phyloP scores from a whole-genome alignment of 768 basidiomycete genomes.

The Termitomyces sp. region DNA sequence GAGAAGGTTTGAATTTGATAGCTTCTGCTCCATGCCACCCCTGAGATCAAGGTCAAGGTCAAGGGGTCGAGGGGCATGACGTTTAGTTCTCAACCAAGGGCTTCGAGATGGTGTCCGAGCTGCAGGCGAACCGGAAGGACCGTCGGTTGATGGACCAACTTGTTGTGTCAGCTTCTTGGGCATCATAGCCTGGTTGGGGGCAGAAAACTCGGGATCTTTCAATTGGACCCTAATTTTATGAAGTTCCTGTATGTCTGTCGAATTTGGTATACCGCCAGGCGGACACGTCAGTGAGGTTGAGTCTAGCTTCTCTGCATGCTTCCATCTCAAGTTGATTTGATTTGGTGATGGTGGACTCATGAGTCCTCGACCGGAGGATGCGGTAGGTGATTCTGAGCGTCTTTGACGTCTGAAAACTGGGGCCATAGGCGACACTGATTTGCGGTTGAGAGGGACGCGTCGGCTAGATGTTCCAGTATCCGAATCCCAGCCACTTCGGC shows the following conservation, averaged over 20 bases:
- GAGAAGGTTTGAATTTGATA: constrained; percentile 40
- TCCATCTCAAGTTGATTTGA: constrained; percentile 21
- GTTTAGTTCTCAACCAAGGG: constrained; percentile 49
- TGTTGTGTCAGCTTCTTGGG: constrained; percentile 30
- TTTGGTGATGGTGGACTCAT: constrained; percentile 25
- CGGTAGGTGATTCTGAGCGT: constrained; percentile 25
- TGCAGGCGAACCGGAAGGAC: constrained; percentile 49
- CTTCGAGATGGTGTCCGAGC: constrained; percentile 28
- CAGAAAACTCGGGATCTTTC: constrained; percentile 17
- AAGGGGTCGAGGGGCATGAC: constrained; percentile 38
- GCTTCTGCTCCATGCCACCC: constrained; percentile 26
- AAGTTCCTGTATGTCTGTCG: constrained; percentile 26
- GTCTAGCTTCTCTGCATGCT: constrained; percentile 25
- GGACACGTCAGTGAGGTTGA: constrained; percentile 34
- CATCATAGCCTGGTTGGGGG: constrained; percentile 8
- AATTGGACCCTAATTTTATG: constrained; percentile 19
- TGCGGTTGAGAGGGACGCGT: constrained; percentile 58
- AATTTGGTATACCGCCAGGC: constrained; percentile 25
- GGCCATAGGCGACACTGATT: constrained; percentile 70
- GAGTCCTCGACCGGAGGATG: constrained; percentile 33
- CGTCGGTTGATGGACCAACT: constrained; percentile 31
- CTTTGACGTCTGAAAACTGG: constrained; percentile 31
- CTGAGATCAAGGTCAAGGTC: constrained; percentile 39
- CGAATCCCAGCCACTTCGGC: constrained; percentile 50
- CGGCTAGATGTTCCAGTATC: constrained; percentile 48